These are phyloP conservation scores for Westerdykella sp. DNA, from an alignment of 2,329 filamentous ascomycete genomes.

Conservation along the genomic window DNA sequence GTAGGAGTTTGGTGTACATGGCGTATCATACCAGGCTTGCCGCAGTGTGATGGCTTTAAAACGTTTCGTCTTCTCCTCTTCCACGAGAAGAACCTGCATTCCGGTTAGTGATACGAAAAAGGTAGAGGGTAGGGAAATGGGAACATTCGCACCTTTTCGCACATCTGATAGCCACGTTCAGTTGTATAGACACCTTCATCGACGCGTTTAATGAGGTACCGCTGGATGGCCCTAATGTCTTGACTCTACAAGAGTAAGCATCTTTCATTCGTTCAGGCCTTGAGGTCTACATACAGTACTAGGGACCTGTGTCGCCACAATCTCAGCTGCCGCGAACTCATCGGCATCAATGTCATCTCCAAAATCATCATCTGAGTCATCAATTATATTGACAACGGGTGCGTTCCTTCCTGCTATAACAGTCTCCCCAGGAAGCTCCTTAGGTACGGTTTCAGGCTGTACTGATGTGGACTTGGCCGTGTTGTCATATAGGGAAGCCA, in stretches of 20 bases:
- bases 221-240: conserved; percentile 71
- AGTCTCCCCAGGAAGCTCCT: not conserved
- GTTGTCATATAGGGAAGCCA: conserved; percentile 51
- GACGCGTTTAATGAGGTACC: conserved; percentile 74
- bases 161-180: conserved; percentile 52
- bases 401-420: not conserved
- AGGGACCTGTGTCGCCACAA: conserved; percentile 64
- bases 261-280: conserved; percentile 10
- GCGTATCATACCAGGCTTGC: conserved; percentile 80
- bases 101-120: conserved; percentile 15
- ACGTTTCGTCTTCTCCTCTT: conserved; percentile 64
- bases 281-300: conserved; percentile 48
- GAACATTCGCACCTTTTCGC: conserved; percentile 60
- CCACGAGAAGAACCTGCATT: conserved; percentile 67
- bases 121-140: not conserved
- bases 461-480: conserved; percentile 24
- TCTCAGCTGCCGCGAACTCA: conserved; percentile 58
- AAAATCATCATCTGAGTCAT: conserved; percentile 63
- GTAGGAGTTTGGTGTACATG: conserved; percentile 66
- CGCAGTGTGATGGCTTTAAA: conserved; percentile 68
- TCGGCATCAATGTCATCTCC: conserved; percentile 69
- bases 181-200: conserved; percentile 63
- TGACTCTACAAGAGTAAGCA: conserved; percentile 65
- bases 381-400: conserved; percentile 29
- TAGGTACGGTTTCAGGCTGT: not conserved